Conservation (phyloP, 768 basidiomycete genomes). For the Tylopilus intermedius region DNA sequence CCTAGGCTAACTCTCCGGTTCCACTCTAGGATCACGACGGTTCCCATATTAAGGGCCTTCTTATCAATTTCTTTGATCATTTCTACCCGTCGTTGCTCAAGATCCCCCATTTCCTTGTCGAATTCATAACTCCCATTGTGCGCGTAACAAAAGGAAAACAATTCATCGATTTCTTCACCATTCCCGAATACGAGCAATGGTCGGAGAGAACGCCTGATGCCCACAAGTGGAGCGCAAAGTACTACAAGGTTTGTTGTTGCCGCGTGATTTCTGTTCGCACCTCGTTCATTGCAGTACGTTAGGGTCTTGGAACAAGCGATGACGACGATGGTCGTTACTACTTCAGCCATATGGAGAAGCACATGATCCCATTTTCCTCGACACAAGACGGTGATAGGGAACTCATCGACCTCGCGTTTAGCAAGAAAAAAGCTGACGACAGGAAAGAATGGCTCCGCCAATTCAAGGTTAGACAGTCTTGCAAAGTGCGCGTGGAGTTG, state of each 20-base stretch:
- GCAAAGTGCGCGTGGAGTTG: not conserved
- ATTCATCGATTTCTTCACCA: constrained; percentile 87
- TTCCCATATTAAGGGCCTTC: constrained; percentile 99
- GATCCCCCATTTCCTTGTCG: constrained; percentile 87
- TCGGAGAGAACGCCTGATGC: constrained; percentile 68
- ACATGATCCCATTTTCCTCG: constrained; percentile 88
- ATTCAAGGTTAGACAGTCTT: constrained; percentile 57
- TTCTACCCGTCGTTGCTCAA: constrained; percentile 94
- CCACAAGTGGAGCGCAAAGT: constrained; percentile 87
- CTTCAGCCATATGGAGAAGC: constrained; percentile 87
- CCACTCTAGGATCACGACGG: constrained; percentile 89
- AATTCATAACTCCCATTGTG: constrained; percentile 98
- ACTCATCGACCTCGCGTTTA: constrained; percentile 96
- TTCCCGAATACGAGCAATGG: constrained; percentile 96
- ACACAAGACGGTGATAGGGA: constrained; percentile 78
- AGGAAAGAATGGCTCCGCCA: constrained; percentile 97
- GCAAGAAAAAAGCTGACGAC: constrained; percentile 98
- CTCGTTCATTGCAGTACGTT: constrained; percentile 1
- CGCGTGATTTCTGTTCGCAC: not conserved
- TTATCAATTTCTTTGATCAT: constrained; percentile 97
- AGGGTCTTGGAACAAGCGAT: constrained; percentile 95
- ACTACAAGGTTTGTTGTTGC: constrained; percentile 78
- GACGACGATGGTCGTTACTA: constrained; percentile 89
- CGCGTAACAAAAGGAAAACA: constrained; percentile 82
- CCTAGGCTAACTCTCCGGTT: not conserved